Evolutionary conservation across 768 basidiomycete genomes (phyloP).

Genomic region (Cubamyces sp.): DNA sequence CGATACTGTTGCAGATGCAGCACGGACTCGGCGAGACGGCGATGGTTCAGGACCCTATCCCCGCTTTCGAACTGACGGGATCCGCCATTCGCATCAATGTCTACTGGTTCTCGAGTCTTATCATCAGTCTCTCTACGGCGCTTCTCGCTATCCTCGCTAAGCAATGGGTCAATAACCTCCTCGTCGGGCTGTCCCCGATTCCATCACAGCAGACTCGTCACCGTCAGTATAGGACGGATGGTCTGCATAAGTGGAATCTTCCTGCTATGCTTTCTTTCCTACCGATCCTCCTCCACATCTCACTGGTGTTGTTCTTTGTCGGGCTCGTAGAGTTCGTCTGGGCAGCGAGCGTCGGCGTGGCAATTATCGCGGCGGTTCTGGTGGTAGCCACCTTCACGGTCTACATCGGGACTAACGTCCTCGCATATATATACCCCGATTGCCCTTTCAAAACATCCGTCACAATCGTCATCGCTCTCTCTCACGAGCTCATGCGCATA

Average conservation of each 20-base stretch:
- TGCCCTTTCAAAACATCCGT: no score
- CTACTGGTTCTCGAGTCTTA: constrained; percentile 44
- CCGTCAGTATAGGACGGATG: constrained; percentile 45
- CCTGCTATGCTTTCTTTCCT: constrained; percentile 44
- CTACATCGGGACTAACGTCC: no score
- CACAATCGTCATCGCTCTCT: no score
- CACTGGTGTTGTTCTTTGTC: constrained; percentile 54
- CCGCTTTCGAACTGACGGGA: constrained; percentile 26
- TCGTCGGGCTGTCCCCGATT: constrained; percentile 35
- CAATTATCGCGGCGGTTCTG: constrained; percentile 9
- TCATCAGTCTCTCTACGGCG: constrained; percentile 46
- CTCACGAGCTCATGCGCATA: no score
- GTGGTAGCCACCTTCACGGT: no score
- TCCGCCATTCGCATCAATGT: constrained; percentile 44
- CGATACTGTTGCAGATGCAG: constrained; percentile 4
- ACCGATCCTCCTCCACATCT: constrained; percentile 51
- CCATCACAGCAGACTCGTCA: constrained; percentile 44
- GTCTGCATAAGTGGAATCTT: constrained; percentile 44
- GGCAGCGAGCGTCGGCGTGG: constrained; percentile 29
- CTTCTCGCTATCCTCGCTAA: constrained; percentile 50
- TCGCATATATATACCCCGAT: no score
- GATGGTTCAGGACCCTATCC: background rate
- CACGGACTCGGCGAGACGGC: no score
- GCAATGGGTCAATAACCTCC: constrained; percentile 48
- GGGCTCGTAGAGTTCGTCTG: constrained; percentile 49